Base-by-base conservation (phyloP, 257 asterid genomes). In the Nicotiana knightiana region DNA sequence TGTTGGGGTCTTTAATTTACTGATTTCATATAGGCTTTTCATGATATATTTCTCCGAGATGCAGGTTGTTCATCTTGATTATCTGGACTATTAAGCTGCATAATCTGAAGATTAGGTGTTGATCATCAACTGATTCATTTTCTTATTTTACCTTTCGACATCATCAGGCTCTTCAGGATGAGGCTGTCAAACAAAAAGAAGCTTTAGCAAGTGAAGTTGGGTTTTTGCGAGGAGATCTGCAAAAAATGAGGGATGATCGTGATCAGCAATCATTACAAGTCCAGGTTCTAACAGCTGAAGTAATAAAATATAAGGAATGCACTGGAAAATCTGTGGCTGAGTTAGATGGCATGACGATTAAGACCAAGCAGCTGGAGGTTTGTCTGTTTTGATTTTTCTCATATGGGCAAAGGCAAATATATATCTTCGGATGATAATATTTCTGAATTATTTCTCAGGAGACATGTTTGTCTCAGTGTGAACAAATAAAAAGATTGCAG, bases 171-270 rank as follows among this genome's bases (percentile, higher is more conserved):
- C 78, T 87, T 57, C 97, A 92, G 89, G 98, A 90, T 63, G 98
- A 96, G 79, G 89, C 90, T 32, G 67, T 85, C 81, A 92, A 85
- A 82, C 97, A 90, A 88, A 96, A 93, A 85, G 97, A 96, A 85
- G 84, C 89, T 62, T 82, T 94, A 83, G 89, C 85, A 9, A 87
- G 71, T 87, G 98, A 96, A 88, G 93, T 90, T 57, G 87, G 87
- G 81, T 84, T 90, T 81, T 84, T 96, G 86, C 90, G 97, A 80
- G 83, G 84, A 68, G 99, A 96, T 82, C 55, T 94, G 83, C 97
- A 90, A 79, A 95, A 90, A 92, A 91, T 90, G 79, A 90, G 98
- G 85, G 97, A 90, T 66, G 98, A 94, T 61, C 97, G 97, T 28
- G 96, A 92, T 83, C 88, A 90, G 16, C 93, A 89, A 78, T 67